Conservation (phyloP, 805 yeast species). For the Yamadazyma phyllophila region DNA sequence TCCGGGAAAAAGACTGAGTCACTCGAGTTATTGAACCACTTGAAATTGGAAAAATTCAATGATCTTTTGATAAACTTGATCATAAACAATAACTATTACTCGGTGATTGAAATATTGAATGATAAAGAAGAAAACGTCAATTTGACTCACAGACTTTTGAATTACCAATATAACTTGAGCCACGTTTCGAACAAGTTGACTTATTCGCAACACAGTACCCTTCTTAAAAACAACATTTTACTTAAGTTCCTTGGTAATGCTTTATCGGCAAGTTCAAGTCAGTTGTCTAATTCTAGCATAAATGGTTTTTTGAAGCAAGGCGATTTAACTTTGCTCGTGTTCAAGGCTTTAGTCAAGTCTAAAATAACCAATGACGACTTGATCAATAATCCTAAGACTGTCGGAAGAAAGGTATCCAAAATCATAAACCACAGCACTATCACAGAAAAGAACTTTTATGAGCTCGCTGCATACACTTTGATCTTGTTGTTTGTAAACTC, state of each 20-base stretch:
- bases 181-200: slow-evolving; percentile 27
- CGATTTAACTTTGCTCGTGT: slow-evolving; percentile 31
- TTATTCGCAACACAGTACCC: slow-evolving; percentile 37
- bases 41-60: slow-evolving; percentile 27
- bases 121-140: slow-evolving; percentile 21
- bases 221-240: slow-evolving; percentile 45
- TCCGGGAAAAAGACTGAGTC: slow-evolving; percentile 35
- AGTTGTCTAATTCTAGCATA: slow-evolving; percentile 17
- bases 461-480: slow-evolving; percentile 25
- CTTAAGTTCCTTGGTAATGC: slow-evolving; percentile 42
- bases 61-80: slow-evolving; percentile 43
- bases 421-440: slow-evolving; percentile 10
- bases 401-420: slow-evolving; percentile 23
- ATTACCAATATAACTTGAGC: slow-evolving; percentile 35
- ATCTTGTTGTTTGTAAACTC: slow-evolving; percentile 27
- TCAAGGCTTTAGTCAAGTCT: slow-evolving; percentile 28
- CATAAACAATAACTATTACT: slow-evolving; percentile 43
- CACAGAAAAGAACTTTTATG: slow-evolving; percentile 11
- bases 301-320: slow-evolving; percentile 21
- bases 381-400: slow-evolving; percentile 13
- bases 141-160: slow-evolving; percentile 32
- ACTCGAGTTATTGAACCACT: slow-evolving; percentile 23
- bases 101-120: slow-evolving; percentile 20
- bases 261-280: slow-evolving; percentile 23
- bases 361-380: slow-evolving; percentile 28